Percentiles rank a stretch among this genome's conserved stretches.
phyloP scores from a whole-genome alignment of 2,329 filamentous ascomycete genomes.

The Hypocreales sp. region DNA sequence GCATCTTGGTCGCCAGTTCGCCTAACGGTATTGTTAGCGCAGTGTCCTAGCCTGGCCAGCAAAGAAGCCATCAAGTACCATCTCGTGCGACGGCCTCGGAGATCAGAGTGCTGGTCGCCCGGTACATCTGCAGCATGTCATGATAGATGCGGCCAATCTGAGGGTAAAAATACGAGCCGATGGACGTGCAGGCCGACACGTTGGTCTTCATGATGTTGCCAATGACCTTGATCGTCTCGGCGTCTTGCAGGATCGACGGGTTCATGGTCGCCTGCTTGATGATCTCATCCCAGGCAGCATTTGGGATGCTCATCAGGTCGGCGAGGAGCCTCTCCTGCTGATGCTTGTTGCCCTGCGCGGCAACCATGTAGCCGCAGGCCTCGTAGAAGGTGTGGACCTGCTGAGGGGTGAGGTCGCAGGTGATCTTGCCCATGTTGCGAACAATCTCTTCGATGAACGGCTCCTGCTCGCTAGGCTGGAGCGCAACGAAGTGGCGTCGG shows the following conservation, averaged over 20 bases:
- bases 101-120: constrained; percentile 89
- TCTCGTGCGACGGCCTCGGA: constrained; percentile 81
- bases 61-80: too few relatives aligned
- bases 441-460: constrained; percentile 99
- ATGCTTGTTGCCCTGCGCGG: constrained; percentile 87
- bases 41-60: too few relatives aligned
- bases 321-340: constrained; percentile 82
- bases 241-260: constrained; percentile 74
- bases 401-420: constrained; percentile 84
- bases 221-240: constrained; percentile 94
- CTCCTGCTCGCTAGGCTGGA: constrained; percentile 86
- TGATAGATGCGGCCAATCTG: constrained; percentile 96
- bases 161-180: constrained; percentile 93
- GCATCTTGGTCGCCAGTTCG: constrained; percentile 91
- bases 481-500: constrained; percentile 88
- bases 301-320: constrained; percentile 87
- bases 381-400: constrained; percentile 99
- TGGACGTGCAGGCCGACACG: constrained; percentile 92
- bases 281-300: constrained; percentile 88
- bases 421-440: constrained; percentile 88
- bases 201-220: constrained; percentile 99
- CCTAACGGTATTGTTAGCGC: too few relatives aligned
- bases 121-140: constrained; percentile 99
- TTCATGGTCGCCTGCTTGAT: constrained; percentile 77
- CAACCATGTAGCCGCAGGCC: constrained; percentile 98